Evolutionary conservation across 345 rosid species (phyloP).

Genomic region (Eucalyptus lansdowneana): DNA sequence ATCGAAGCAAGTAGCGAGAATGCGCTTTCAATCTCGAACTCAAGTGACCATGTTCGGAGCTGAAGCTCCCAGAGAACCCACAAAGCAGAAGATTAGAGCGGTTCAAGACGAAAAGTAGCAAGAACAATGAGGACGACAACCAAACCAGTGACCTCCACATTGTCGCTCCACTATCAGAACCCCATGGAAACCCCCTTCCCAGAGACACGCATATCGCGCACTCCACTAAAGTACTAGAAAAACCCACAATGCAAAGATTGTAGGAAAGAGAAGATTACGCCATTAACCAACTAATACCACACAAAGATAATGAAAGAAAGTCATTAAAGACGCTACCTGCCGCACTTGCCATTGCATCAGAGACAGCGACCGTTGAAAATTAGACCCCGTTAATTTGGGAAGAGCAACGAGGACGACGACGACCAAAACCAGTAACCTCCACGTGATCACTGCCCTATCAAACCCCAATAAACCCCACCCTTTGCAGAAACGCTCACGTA

Average conservation of each 20-base stretch:
- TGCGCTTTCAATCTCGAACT: neutral
- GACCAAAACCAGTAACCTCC: neutral
- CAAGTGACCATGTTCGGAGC: neutral
- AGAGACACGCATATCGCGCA: neutral
- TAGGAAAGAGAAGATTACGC: neutral
- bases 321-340: neutral
- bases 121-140: neutral
- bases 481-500: neutral
- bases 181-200: neutral
- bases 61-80: conserved; percentile 1
- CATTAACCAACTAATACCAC: neutral
- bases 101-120: neutral
- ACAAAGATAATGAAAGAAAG: neutral
- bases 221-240: neutral
- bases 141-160: neutral
- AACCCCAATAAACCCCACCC: neutral
- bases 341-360: neutral
- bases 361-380: neutral
- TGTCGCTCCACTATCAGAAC: neutral
- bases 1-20: neutral
- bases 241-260: neutral
- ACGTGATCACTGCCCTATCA: neutral
- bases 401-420: neutral
- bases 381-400: neutral
- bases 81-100: neutral